These are phyloP conservation scores for Ceratobasidium sp. DNA, from an alignment of 1,284 basidiomycete genomes.

Conservation along the genomic window DNA sequence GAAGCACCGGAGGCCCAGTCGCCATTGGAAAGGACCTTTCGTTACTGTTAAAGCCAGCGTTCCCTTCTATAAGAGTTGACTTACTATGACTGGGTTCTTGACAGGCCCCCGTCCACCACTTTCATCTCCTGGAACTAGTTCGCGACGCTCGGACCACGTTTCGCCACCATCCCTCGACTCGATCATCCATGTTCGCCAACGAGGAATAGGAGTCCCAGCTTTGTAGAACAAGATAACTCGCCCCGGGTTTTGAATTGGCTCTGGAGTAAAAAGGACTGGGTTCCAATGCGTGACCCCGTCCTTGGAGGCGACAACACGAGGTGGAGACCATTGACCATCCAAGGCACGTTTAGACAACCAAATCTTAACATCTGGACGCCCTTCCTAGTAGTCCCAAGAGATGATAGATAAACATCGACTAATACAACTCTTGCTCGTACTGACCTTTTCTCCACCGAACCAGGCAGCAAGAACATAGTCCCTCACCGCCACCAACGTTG, in stretches of 20 bases:
- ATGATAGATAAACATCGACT: background rate
- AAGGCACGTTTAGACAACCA: background rate
- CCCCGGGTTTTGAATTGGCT: background rate
- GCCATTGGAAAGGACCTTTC: background rate
- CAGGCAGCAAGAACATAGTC: background rate
- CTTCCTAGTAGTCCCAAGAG: background rate
- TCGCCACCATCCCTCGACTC: background rate
- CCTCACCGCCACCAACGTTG: background rate
- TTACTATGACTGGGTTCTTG: background rate
- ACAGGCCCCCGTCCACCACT: background rate
- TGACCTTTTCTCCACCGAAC: background rate
- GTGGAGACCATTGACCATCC: slow-evolving; percentile 29
- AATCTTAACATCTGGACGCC: background rate
- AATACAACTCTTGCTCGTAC: background rate
- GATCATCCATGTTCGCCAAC: background rate
- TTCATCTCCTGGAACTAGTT: background rate
- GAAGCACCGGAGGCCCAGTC: slow-evolving; percentile 38
- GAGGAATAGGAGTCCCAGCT: slow-evolving; percentile 40
- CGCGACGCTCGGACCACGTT: background rate
- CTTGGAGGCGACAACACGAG: slow-evolving; percentile 33
- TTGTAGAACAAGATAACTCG: slow-evolving; percentile 42
- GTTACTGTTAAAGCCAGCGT: background rate
- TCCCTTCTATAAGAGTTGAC: background rate
- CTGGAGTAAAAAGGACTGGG: slow-evolving; percentile 42
- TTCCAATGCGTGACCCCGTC: slow-evolving; percentile 42